Evolutionary conservation across 768 basidiomycete species (phyloP), one percentile per base, ranked within the genome.

Genomic region (Galerina sulciceps): DNA sequence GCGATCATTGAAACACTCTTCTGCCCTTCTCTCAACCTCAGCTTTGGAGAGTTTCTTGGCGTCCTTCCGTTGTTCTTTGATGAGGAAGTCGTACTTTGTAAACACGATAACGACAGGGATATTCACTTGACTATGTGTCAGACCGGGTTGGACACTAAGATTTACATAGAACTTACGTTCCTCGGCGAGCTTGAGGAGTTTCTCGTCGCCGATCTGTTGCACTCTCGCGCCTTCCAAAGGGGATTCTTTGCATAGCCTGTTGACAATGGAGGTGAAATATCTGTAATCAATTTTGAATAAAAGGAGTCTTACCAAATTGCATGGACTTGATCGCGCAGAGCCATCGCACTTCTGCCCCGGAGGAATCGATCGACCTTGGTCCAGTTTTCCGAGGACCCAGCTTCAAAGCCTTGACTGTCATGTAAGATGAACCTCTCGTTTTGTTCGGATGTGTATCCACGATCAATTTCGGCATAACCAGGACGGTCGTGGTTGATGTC

Each of bases 381-480:
- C 48, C 48, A 49, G 18, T 49, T 49, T 4, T 15, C 31, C 8
- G 34, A 37, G 6, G 67, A 67, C 5, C 71, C 72, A 15, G 69
- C 57, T 35, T 72, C 72, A 40, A 69, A 73, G 8, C 72, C 72
- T 58, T 66, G 52, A 22, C 65, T 66, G 43, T 73, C 72, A 43
- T 73, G 72, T 11, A 73, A 47, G 3, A 73, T 59, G 34, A 73
- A 66, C 10, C 57, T 62, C n/a, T 55, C 31, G 36, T 73, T 71
- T 10, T 57, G 22, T 3, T 47, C 35, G 2, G 64, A 67, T 5
- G 57, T 65, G 36, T 69, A 60, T 47, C 63, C 70, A 15, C 36
- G 47, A 10, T 59, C 22, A 34, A 73, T 71, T 23, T 73, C 35
- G 10, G 48, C 48, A 8, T 17, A 10, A 15, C 48, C 48, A 17